A percentile compares a stretch with the other conserved stretches of the same genome.
These are phyloP conservation scores for Pleurozium schreberi DNA, from an alignment of 225 moss, liverwort and hornwort genomes.

Conservation along the genomic window DNA sequence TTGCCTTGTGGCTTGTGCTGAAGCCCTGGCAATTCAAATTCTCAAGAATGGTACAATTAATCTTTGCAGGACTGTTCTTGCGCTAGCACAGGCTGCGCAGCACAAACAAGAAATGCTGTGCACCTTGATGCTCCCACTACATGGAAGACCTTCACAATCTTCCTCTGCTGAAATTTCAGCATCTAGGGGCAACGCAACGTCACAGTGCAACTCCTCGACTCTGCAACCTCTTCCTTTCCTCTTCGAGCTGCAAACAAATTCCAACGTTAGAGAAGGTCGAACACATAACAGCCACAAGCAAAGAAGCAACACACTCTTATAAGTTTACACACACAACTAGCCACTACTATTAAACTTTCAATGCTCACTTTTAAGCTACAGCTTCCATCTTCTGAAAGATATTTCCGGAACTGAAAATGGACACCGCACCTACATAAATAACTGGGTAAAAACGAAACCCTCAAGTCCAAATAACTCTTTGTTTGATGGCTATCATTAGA, in stretches of 20 bases:
- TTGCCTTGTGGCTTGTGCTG: slow-evolving; percentile 36
- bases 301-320: not conserved
- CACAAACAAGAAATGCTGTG: slow-evolving; percentile 17
- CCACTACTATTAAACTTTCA: not conserved
- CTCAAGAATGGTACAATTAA: slow-evolving; percentile 32
- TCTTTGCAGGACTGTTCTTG: slow-evolving; percentile 36
- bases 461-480: not conserved
- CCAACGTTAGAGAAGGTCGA: not conserved
- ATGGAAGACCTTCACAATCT: slow-evolving; percentile 15
- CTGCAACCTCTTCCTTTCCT: slow-evolving; percentile 93
- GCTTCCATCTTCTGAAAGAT: not conserved
- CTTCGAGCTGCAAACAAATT: slow-evolving; percentile 62
- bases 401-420: not conserved
- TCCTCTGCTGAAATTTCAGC: slow-evolving; percentile 29
- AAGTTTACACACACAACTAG: not conserved
- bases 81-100: slow-evolving; percentile 37
- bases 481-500: not conserved
- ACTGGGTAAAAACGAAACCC: not conserved
- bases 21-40: slow-evolving; percentile 28
- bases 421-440: not conserved
- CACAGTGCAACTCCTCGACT: slow-evolving; percentile 65
- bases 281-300: not conserved
- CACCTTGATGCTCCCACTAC: slow-evolving; percentile 36
- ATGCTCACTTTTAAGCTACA: not conserved
- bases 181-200: slow-evolving; percentile 16